phyloP scores from a whole-genome alignment of 2,329 filamentous ascomycete species.

The Hymenoscyphus salicellus region DNA sequence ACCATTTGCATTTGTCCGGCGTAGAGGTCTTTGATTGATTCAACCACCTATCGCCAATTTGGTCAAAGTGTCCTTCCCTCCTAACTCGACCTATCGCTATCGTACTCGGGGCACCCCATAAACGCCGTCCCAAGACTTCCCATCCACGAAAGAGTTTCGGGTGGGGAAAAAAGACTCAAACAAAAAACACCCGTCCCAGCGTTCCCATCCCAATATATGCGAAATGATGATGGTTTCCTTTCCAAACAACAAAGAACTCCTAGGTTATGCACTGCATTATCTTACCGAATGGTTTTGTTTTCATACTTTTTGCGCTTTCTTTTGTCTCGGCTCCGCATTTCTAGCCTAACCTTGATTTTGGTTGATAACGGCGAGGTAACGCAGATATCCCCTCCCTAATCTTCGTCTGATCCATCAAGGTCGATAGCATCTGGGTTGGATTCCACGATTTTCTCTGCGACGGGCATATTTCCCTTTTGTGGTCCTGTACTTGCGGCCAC shows the following conservation, averaged over 20 bases:
- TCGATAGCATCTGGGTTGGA: constrained; percentile 84
- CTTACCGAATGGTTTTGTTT: not conserved
- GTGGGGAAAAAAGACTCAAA: not conserved
- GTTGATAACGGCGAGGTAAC: not conserved
- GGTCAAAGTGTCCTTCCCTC: not conserved
- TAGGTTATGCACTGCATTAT: constrained; percentile 2
- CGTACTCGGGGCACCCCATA: not conserved
- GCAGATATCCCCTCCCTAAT: not conserved
- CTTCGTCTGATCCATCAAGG: constrained; percentile 39
- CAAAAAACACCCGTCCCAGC: constrained; percentile 1
- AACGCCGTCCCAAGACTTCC: not conserved
- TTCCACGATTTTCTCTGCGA: constrained; percentile 42
- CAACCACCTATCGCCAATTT: not conserved
- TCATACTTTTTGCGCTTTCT: not conserved
- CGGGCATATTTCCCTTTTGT: constrained; percentile 53
- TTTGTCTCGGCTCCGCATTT: not conserved
- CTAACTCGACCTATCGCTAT: not conserved
- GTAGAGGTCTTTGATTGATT: not conserved
- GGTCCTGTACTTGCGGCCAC: constrained; percentile 79
- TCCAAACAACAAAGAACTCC: not conserved
- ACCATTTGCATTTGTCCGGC: not conserved
- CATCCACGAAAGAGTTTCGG: constrained; percentile 1
- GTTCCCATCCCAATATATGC: constrained; percentile 1
- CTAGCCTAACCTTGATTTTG: not conserved
- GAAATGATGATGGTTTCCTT: not conserved